Conservation (phyloP, 2,329 filamentous ascomycete species). For the Aspergillus uvarum region DNA sequence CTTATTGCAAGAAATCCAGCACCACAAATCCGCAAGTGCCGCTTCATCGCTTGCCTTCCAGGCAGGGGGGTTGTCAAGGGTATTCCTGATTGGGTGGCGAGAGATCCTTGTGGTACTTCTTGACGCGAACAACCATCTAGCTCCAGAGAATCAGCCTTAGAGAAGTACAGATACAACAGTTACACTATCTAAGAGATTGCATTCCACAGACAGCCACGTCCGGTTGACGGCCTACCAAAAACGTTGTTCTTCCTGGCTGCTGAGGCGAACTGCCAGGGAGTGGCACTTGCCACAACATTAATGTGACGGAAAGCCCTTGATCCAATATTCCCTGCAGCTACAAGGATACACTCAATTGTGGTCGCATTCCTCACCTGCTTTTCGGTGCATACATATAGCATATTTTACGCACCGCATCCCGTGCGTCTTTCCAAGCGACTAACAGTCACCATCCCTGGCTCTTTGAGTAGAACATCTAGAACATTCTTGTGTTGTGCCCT, state of each 20-base stretch:
- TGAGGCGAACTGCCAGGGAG: conserved; percentile 3
- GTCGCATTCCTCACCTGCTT: conserved; percentile 2
- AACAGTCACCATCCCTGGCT: background rate
- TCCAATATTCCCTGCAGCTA: background rate
- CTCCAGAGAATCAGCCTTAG: conserved; percentile 2
- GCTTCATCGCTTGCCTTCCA: conserved; percentile 2
- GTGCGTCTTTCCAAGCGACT: background rate
- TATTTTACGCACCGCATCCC: background rate
- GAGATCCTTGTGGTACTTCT: conserved; percentile 1
- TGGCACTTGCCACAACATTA: conserved; percentile 1
- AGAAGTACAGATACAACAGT: conserved; percentile 1
- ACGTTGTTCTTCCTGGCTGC: conserved; percentile 5
- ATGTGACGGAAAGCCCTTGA: conserved; percentile 1
- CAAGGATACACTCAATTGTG: background rate
- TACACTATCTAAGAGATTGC: conserved; percentile 2
- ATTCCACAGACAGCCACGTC: conserved; percentile 4
- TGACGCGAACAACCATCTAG: conserved; percentile 5
- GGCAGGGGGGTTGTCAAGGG: conserved; percentile 1
- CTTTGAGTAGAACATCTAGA: background rate
- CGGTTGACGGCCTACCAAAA: conserved; percentile 1
- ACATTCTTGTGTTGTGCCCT: background rate
- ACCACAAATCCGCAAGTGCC: conserved; percentile 2
- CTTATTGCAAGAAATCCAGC: conserved; percentile 1
- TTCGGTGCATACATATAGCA: background rate
- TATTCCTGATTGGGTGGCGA: conserved; percentile 3